Evolutionary conservation across 257 asterid genomes (phyloP).

Genomic region (Lycium ferocissimum): DNA sequence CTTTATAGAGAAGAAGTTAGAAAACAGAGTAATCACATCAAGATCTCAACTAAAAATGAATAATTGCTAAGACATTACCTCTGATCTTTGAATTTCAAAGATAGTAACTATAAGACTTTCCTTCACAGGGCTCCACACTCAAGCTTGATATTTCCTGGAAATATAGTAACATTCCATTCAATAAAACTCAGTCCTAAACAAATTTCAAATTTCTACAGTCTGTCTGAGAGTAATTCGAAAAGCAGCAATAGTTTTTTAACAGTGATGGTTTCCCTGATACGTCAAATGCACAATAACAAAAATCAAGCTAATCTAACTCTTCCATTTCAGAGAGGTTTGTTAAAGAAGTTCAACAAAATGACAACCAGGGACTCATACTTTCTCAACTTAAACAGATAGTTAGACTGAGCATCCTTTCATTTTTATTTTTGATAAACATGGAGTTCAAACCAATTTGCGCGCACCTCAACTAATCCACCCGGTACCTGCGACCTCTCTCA

Average conservation of each 20-base stretch:
- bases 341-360: not conserved
- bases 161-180: not conserved
- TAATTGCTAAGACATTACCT: conserved; percentile 54
- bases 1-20: conserved; percentile 38
- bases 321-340: not conserved
- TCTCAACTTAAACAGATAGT: not conserved
- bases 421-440: not conserved
- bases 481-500: not conserved
- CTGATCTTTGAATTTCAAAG: conserved; percentile 87
- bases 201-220: not conserved
- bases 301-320: conserved; percentile 16
- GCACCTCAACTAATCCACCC: not conserved
- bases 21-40: conserved; percentile 33
- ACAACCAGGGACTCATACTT: conserved; percentile 2
- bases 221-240: not conserved
- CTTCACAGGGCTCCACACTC: conserved; percentile 90
- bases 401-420: not conserved
- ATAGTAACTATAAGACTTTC: conserved; percentile 77
- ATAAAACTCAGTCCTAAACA: conserved; percentile 31
- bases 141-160: conserved; percentile 92
- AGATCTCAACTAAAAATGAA: conserved; percentile 22
- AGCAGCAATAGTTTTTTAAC: not conserved
- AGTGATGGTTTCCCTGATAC: not conserved
- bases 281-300: not conserved
- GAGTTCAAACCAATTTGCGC: not conserved